phyloP scores from a whole-genome alignment of 225 moss, liverwort and hornwort genomes.

The Takakia lepidozioides region DNA sequence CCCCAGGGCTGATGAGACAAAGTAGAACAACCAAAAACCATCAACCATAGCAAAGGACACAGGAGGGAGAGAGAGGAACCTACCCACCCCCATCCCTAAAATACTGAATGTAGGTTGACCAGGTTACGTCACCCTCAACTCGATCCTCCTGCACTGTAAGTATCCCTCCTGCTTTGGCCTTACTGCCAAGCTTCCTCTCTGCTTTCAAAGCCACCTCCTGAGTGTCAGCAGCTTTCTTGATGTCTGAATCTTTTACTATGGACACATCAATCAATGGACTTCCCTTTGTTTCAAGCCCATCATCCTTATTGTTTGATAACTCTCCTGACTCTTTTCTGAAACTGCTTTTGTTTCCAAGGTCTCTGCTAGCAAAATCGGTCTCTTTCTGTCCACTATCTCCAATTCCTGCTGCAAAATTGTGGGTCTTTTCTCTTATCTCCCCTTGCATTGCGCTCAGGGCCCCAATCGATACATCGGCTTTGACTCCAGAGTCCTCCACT shows the following conservation, averaged over 20 bases:
- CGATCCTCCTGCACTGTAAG: constrained; percentile 80
- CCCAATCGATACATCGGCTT: not conserved
- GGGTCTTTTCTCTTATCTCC: not conserved
- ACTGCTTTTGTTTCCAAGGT: not conserved
- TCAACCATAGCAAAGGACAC: no score
- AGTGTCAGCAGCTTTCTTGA: constrained; percentile 4
- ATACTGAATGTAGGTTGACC: constrained; percentile 58
- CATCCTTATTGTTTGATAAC: not conserved
- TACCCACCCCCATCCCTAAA: constrained; percentile 65
- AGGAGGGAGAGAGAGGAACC: no score
- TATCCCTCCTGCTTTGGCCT: constrained; percentile 18
- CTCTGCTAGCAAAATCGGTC: not conserved
- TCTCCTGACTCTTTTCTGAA: not conserved
- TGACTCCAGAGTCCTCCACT: not conserved
- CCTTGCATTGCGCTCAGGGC: no score
- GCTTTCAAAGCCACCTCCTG: not conserved
- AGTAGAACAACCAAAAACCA: constrained; percentile 2
- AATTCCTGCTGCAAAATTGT: not conserved
- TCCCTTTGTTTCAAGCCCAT: no score
- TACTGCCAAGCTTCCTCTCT: no score
- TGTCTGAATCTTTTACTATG: not conserved
- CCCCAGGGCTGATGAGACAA: not conserved
- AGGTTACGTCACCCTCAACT: constrained; percentile 60
- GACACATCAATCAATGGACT: not conserved
- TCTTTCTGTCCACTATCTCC: not conserved